Evolutionary conservation across 2,329 filamentous ascomycete genomes (phyloP).

Genomic region (Lasiodiplodia gonubiensis): DNA sequence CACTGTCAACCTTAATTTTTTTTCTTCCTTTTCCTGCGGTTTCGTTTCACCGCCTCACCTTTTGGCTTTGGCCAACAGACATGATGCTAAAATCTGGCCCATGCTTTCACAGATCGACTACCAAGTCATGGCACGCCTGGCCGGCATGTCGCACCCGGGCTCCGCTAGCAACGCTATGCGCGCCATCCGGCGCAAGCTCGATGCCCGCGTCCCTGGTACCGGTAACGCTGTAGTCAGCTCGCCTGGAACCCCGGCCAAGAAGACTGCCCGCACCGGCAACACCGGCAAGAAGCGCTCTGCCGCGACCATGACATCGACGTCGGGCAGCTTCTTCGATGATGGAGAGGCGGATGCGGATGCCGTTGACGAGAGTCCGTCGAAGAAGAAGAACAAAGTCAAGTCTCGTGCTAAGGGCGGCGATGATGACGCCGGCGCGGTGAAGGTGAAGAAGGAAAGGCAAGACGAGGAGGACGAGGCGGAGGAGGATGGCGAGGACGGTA

Average conservation of each 20-base stretch:
- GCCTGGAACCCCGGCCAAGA: conserved; percentile 10
- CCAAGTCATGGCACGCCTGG: conserved; percentile 43
- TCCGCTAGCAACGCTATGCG: conserved; percentile 48
- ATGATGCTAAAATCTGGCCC: neutral
- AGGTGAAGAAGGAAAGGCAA: conserved; percentile 33
- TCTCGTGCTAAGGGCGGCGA: too few relatives aligned
- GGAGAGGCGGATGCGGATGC: neutral
- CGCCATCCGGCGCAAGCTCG: conserved; percentile 43
- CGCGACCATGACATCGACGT: neutral
- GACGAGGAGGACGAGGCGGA: conserved; percentile 31
- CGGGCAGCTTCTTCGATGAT: neutral
- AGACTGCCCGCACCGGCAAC: neutral
- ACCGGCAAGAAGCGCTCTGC: conserved; percentile 7
- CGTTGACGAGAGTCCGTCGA: neutral
- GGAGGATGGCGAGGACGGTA: conserved; percentile 18
- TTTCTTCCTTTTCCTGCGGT: neutral
- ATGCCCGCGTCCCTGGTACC: conserved; percentile 18
- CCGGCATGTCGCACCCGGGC: conserved; percentile 45
- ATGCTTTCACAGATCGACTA: conserved; percentile 42
- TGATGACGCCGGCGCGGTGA: conserved; percentile 25
- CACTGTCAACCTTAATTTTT: neutral
- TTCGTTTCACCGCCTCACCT: neutral
- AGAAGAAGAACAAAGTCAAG: conserved; percentile 2
- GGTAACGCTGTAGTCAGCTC: neutral
- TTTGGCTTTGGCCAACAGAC: neutral